Percentiles rank a stretch among this genome's conserved stretches.
Evolutionary conservation across 75 land plant genomes (phyloP).

Genomic region (Larix kaempferi): DNA sequence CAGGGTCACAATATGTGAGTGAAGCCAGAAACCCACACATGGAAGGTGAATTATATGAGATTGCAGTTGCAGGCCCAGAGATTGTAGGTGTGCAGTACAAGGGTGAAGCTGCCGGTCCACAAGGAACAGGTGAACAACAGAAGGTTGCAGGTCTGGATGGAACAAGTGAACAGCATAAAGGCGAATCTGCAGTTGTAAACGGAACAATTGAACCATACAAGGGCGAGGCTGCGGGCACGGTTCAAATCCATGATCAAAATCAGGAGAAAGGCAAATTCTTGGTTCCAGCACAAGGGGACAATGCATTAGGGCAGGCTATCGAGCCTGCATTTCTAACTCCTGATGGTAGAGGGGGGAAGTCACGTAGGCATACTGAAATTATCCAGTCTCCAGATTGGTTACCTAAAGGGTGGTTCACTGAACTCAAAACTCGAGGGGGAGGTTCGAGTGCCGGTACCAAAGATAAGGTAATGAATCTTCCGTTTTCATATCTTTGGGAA

Average conservation of each 20-base stretch:
- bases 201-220: background rate
- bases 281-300: background rate
- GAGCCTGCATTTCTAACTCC: background rate
- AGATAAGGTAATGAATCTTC: constrained; percentile 20
- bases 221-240: background rate
- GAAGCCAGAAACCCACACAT: background rate
- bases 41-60: background rate
- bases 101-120: background rate
- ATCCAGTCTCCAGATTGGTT: constrained; percentile 24
- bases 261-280: background rate
- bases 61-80: background rate
- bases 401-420: constrained; percentile 22
- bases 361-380: constrained; percentile 7
- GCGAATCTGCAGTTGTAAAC: constrained; percentile 1
- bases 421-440: constrained; percentile 20
- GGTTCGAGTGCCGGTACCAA: constrained; percentile 25
- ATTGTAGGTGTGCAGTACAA: background rate
- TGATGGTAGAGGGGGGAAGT: background rate
- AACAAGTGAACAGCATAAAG: background rate
- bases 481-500: background rate
- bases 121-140: background rate
- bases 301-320: background rate
- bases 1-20: background rate
- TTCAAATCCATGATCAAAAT: background rate
- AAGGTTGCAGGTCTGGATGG: background rate